These are phyloP conservation scores for Picocystis sp. DNA, from an alignment of 163 green algal genomes.

Conservation along the genomic window DNA sequence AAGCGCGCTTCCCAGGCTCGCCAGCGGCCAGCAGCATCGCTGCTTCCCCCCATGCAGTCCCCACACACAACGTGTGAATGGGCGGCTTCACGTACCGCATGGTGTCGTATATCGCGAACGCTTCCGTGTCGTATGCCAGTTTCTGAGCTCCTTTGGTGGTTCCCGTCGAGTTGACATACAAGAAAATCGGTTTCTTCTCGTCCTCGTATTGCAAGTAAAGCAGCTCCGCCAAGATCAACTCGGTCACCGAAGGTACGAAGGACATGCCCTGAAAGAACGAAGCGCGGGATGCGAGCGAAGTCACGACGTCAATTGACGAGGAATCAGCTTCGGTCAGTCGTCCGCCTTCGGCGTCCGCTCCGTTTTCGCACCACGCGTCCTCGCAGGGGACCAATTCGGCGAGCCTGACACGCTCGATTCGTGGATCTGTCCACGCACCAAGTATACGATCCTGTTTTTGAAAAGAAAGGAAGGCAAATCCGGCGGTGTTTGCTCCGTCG, in stretches of 20 bases:
- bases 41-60: constrained; percentile 87
- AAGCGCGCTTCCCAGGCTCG: constrained; percentile 61
- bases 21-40: constrained; percentile 85
- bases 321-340: too few relatives aligned
- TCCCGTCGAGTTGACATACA: constrained; percentile 98
- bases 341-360: too few relatives aligned
- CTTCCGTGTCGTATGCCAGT: constrained; percentile 90
- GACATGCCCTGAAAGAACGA: constrained; percentile 70
- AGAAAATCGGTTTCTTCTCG: constrained; percentile 74
- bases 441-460: constrained; percentile 94
- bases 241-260: constrained; percentile 86
- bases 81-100: constrained; percentile 38
- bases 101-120: constrained; percentile 95
- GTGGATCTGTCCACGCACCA: constrained; percentile 38
- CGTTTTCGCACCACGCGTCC: too few relatives aligned
- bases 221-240: constrained; percentile 92
- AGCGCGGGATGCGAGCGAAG: too few relatives aligned
- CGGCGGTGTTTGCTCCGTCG: constrained; percentile 64
- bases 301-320: too few relatives aligned
- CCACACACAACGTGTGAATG: constrained; percentile 78
- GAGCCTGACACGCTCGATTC: too few relatives aligned
- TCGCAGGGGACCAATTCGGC: too few relatives aligned
- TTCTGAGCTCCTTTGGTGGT: constrained; percentile 56
- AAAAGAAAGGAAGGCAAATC: constrained; percentile 95
- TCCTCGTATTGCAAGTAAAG: constrained; percentile 94